A percentile compares a stretch with the other conserved stretches of the same genome.
phyloP scores from a whole-genome alignment of 768 basidiomycete species.

The Auriscalpium orientale region DNA sequence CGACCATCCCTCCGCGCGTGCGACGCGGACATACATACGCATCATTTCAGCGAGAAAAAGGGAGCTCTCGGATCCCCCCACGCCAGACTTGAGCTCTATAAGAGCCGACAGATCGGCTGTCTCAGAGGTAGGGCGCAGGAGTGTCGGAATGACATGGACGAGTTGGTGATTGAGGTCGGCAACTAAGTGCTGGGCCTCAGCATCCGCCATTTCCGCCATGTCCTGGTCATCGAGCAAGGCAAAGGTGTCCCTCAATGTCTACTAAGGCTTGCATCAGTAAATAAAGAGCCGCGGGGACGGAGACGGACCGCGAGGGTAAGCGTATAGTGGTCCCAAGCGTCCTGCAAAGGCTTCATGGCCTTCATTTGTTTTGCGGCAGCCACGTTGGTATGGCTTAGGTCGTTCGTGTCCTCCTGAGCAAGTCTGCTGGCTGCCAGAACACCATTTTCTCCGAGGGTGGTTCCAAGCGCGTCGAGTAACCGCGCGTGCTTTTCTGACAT shows the following conservation, averaged over 20 bases:
- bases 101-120: slow-evolving; percentile 68
- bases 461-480: too few relatives aligned
- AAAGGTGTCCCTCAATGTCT: slow-evolving; percentile 11
- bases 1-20: slow-evolving; percentile 51
- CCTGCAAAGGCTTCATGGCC: background rate
- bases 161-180: slow-evolving; percentile 15
- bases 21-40: slow-evolving; percentile 74
- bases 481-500: too few relatives aligned
- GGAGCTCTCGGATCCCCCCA: slow-evolving; percentile 84
- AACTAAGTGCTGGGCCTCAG: slow-evolving; percentile 4
- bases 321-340: background rate
- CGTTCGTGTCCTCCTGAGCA: background rate
- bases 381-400: background rate
- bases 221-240: slow-evolving; percentile 11
- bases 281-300: background rate
- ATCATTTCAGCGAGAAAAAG: slow-evolving; percentile 74
- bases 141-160: slow-evolving; percentile 48
- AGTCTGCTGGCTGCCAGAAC: too few relatives aligned
- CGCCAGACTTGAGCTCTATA: slow-evolving; percentile 87
- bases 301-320: background rate
- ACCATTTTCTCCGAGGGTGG: too few relatives aligned
- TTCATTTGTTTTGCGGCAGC: background rate
- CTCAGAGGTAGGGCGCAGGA: slow-evolving; percentile 66
- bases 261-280: background rate
- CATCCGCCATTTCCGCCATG: slow-evolving; percentile 11